Percentiles rank a stretch among this genome's conserved stretches.
phyloP scores from a whole-genome alignment of 306 rosid genomes.

The Malus asiatica region DNA sequence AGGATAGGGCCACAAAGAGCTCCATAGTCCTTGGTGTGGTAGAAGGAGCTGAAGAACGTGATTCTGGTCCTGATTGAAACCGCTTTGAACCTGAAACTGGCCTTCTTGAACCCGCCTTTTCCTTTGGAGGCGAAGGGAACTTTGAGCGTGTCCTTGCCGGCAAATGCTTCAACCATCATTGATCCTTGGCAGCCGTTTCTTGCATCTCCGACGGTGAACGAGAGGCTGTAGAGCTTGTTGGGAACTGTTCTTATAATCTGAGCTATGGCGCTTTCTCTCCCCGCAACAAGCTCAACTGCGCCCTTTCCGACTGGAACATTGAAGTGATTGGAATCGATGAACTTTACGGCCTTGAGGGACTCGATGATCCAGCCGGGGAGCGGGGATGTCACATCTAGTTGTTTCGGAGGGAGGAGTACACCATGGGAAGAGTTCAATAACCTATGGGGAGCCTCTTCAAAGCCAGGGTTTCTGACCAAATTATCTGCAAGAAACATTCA shows the following conservation, averaged over 20 bases:
- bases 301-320: slow-evolving; percentile 56
- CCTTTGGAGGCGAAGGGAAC: slow-evolving; percentile 76
- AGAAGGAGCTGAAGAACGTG: slow-evolving; percentile 85
- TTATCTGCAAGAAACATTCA: slow-evolving; percentile 46
- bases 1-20: slow-evolving; percentile 91
- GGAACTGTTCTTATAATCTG: slow-evolving; percentile 66
- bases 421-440: slow-evolving; percentile 69
- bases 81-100: slow-evolving; percentile 63
- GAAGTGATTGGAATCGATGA: slow-evolving; percentile 60
- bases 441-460: slow-evolving; percentile 85
- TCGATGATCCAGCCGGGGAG: slow-evolving; percentile 94
- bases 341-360: slow-evolving; percentile 80
- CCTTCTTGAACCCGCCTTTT: slow-evolving; percentile 51
- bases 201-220: slow-evolving; percentile 75
- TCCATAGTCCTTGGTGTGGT: slow-evolving; percentile 86
- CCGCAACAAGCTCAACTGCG: slow-evolving; percentile 87
- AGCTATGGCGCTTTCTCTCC: slow-evolving; percentile 85
- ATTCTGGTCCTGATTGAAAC: slow-evolving; percentile 55
- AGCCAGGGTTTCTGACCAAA: slow-evolving; percentile 65
- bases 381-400: slow-evolving; percentile 74
- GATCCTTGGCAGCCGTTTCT: slow-evolving; percentile 90
- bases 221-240: slow-evolving; percentile 48
- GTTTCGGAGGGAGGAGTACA: slow-evolving; percentile 82
- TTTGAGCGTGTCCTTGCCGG: slow-evolving; percentile 63
- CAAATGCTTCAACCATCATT: slow-evolving; percentile 92